Percentiles rank a stretch among this genome's conserved stretches.
Conservation (phyloP, 805 yeast genomes). For the Gaillardinia entomophila region DNA sequence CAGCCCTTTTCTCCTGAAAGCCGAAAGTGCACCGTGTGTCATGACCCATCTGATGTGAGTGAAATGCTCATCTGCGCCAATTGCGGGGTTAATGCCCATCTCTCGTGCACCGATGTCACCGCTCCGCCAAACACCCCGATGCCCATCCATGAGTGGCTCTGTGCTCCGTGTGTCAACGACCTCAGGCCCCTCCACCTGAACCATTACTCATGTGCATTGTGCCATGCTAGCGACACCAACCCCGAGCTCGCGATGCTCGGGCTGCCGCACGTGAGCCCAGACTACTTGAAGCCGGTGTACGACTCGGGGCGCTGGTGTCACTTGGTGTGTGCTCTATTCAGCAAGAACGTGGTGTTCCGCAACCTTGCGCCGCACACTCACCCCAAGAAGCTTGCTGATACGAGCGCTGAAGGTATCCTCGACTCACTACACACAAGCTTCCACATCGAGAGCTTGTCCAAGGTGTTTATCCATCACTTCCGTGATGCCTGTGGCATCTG, state of each 20-base stretch:
- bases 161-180: constrained; percentile 75
- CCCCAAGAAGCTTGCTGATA: constrained; percentile 30
- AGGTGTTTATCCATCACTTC: constrained; percentile 19
- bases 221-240: constrained; percentile 49
- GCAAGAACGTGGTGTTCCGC: constrained; percentile 28
- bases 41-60: constrained; percentile 21
- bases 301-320: constrained; percentile 73
- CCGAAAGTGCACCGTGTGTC: constrained; percentile 56
- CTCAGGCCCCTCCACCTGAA: constrained; percentile 54
- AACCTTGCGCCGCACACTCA: constrained; percentile 1
- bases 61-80: constrained; percentile 50
- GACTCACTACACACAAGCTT: constrained; percentile 11
- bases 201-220: constrained; percentile 59
- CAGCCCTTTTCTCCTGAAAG: constrained; percentile 15
- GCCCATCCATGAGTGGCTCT: constrained; percentile 55
- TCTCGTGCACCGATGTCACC: constrained; percentile 56
- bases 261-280: constrained; percentile 40
- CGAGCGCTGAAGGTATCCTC: constrained; percentile 11
- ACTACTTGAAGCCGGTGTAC: constrained; percentile 62
- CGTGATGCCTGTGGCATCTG: constrained; percentile 41
- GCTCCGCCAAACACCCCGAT: constrained; percentile 10
- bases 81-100: constrained; percentile 70
- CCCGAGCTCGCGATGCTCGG: constrained; percentile 42
- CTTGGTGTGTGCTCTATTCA: constrained; percentile 60
- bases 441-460: constrained; percentile 25